phyloP scores from a whole-genome alignment of 2,329 filamentous ascomycete species.

The Parascedosporium putredinis region DNA sequence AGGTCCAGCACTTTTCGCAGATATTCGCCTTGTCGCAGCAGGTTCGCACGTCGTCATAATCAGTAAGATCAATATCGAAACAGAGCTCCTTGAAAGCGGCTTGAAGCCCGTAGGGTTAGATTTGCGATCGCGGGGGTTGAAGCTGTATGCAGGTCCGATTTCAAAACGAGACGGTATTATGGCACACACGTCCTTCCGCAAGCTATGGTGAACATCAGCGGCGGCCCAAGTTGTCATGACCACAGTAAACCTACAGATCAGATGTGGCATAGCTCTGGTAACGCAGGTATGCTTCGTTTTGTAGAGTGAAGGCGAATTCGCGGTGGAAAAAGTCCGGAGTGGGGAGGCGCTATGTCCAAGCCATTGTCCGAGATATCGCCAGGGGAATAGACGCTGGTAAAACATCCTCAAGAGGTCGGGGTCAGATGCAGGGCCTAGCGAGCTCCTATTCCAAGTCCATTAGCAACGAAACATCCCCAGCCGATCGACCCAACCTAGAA shows the following conservation, averaged over 20 bases:
- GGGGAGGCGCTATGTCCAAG: conserved; percentile 81
- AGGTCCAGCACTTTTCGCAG: conserved; percentile 89
- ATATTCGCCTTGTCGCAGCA: conserved; percentile 93
- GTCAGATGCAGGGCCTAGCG: conserved; percentile 9
- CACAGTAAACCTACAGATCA: conserved; percentile 32
- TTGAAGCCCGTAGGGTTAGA: conserved; percentile 73
- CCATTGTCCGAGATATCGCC: conserved; percentile 93
- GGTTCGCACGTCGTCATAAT: conserved; percentile 93
- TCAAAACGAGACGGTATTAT: conserved; percentile 91
- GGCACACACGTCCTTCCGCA: conserved; percentile 83
- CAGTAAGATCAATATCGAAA: conserved; percentile 98
- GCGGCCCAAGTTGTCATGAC: neutral
- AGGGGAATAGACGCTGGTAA: conserved; percentile 92
- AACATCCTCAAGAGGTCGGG: conserved; percentile 73
- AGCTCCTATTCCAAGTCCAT: neutral
- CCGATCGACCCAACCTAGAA: no score
- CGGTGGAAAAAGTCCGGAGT: conserved; percentile 83
- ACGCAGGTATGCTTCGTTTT: conserved; percentile 82
- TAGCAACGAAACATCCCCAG: no score
- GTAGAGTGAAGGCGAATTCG: conserved; percentile 93
- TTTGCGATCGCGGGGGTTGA: conserved; percentile 90
- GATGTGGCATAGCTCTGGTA: conserved; percentile 62
- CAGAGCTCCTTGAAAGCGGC: conserved; percentile 85
- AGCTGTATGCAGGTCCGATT: conserved; percentile 93
- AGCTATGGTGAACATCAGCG: conserved; percentile 28